A percentile compares a stretch with the other conserved stretches of the same genome.
These are phyloP conservation scores for Pelargonium cotyledonis DNA, from an alignment of 441 rosid genomes.

Conservation along the genomic window DNA sequence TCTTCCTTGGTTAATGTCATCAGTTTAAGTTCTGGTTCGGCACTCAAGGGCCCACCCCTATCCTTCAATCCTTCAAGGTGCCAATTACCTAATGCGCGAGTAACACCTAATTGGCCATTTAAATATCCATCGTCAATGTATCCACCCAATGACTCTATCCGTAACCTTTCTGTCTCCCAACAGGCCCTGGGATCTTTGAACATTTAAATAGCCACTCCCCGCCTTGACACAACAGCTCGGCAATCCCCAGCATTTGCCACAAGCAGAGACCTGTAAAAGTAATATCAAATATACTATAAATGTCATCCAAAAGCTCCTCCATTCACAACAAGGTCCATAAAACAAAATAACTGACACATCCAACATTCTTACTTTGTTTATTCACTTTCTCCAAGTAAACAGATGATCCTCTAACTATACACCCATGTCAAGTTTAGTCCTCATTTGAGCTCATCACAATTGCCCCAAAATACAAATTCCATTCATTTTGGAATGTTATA, in stretches of 20 bases:
- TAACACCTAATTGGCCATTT: conserved; percentile 53
- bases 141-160: conserved; percentile 54
- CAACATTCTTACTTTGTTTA: no score
- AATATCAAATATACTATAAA: conserved; percentile 5
- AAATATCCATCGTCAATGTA: conserved; percentile 48
- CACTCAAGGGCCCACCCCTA: conserved; percentile 50
- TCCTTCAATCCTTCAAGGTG: conserved; percentile 60
- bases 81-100: conserved; percentile 69
- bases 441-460: no score
- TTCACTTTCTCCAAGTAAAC: no score
- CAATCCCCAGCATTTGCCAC: conserved; percentile 82
- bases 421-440: no score
- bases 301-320: not conserved
- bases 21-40: conserved; percentile 61
- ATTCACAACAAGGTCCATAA: no score
- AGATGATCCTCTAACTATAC: no score
- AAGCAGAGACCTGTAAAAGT: conserved; percentile 45
- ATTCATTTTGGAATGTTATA: no score
- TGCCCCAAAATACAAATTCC: no score
- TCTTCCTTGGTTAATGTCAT: conserved; percentile 46
- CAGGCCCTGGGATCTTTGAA: conserved; percentile 58
- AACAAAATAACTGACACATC: no score
- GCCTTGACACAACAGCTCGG: conserved; percentile 54
- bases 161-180: conserved; percentile 34
- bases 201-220: conserved; percentile 46